Conservation (phyloP, 176 grass and related monocot species). For the Rhynchospora pubera region DNA sequence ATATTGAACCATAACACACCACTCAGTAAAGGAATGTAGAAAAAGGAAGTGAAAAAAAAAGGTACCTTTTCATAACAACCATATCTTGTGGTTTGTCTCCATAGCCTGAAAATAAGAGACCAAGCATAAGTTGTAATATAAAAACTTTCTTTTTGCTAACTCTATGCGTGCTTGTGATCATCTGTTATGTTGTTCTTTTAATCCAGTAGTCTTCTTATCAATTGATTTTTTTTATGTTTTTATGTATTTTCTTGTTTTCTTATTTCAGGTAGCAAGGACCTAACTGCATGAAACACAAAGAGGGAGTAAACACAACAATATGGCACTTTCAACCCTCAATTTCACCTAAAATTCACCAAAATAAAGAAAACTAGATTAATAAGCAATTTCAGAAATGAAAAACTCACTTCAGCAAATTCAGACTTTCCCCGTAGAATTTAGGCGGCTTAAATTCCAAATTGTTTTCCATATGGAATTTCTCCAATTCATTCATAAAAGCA, state of each 20-base stretch:
- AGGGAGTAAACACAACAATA: not conserved
- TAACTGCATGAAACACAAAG: not conserved
- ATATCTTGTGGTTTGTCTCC: slow-evolving; percentile 91
- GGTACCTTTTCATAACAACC: slow-evolving; percentile 96
- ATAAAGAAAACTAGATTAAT: not conserved
- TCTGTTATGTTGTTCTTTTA: not conserved
- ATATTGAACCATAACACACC: not conserved
- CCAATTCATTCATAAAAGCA: slow-evolving; percentile 82
- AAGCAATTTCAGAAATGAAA: not conserved
- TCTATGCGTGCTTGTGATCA: too few relatives aligned
- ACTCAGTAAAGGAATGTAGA: not conserved
- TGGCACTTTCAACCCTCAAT: not conserved
- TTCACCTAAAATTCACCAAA: not conserved
- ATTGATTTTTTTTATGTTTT: not conserved
- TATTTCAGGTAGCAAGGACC: not conserved
- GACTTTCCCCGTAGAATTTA: slow-evolving; percentile 76
- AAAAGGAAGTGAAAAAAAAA: not conserved
- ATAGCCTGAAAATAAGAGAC: slow-evolving; percentile 46
- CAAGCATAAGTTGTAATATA: slow-evolving; percentile 1
- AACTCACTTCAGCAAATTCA: slow-evolving; percentile 93
- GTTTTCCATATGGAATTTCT: slow-evolving; percentile 56
- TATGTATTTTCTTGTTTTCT: not conserved
- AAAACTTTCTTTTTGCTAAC: too few relatives aligned
- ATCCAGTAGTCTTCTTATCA: not conserved
- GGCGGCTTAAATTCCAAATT: slow-evolving; percentile 85